Conservation (phyloP, 441 rosid species). For the Capsella rubella region DNA sequence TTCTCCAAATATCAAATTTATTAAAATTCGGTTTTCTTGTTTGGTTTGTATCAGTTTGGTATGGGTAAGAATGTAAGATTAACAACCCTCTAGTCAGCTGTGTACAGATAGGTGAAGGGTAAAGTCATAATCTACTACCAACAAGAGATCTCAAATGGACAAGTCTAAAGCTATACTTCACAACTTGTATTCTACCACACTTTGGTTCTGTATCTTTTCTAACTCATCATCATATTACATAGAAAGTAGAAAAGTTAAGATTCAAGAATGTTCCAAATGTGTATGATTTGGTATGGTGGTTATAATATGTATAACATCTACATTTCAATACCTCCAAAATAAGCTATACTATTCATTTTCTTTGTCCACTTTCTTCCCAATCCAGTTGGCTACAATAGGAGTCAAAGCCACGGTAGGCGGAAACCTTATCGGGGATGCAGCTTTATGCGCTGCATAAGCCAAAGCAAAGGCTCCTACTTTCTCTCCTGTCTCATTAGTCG, state of each 20-base stretch:
- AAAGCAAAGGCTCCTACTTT: constrained; percentile 87
- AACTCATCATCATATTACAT: constrained; percentile 13
- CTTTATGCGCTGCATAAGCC: constrained; percentile 96
- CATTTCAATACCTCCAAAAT: constrained; percentile 1
- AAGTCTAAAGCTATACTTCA: background rate
- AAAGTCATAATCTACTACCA: background rate
- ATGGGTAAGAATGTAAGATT: no score
- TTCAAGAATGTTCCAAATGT: background rate
- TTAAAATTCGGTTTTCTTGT: no score
- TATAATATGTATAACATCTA: constrained; percentile 14
- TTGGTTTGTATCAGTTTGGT: no score
- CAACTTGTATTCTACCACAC: background rate
- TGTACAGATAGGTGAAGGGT: background rate
- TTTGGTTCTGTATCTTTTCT: background rate
- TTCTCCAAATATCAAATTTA: no score
- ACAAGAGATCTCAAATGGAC: background rate
- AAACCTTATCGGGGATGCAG: constrained; percentile 94
- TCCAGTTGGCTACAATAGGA: constrained; percentile 89
- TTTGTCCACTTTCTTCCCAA: constrained; percentile 74
- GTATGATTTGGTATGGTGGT: background rate
- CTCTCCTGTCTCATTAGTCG: constrained; percentile 71
- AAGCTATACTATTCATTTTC: constrained; percentile 43
- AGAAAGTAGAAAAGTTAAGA: background rate
- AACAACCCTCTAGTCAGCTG: background rate
- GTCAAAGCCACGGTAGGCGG: constrained; percentile 91